Evolutionary conservation across 176 grass and related monocot genomes (phyloP), one percentile per base, ranked within the genome.

Genomic region (Oryza punctata): DNA sequence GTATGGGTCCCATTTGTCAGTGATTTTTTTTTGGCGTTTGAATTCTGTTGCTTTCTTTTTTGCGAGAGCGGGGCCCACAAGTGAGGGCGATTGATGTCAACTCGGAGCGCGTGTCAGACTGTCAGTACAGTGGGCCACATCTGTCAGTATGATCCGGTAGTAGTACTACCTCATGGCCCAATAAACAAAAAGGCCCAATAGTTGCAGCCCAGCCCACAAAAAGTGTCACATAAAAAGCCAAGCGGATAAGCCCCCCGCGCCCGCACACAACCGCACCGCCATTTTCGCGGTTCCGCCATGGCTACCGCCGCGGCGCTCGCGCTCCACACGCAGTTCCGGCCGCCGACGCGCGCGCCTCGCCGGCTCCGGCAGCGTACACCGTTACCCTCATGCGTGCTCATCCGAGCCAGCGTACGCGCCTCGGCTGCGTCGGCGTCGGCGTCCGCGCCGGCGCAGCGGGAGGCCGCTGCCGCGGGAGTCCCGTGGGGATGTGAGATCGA

Each of bases 401-500:
- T 11, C 38, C 71, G 79, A 44, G 13, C 78, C 74, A 6, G 23
- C 64, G 59, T 45, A 40, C 75, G 49, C 69, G 72, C 87, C 27
- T 37, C 52, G 13, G 87, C 81, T 32, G 63, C 76, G n/a, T 77
- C 89, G 14, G 65, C 91, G 25, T 84, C 87, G 15, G 61, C 87
- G 27, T 75, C 86, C 38, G 75, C 44, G n/a, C 78, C 83, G 33
- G 75, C 13, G 44, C 85, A 77, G 37, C 77, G 30, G 19, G 89
- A 85, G 73, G 77, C 41, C 52, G 63, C 32, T 50, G 19, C 32
- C 63, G 19, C 32, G 12, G 74, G 47, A 9, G 83, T 96, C 77
- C 89, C 85, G 1, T 99, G 96, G 96, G 96, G 96, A 26, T 94
- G 96, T 75, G 96, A 96, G 83, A 96, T 92, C 82, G 93, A 99